Base-by-base conservation (phyloP, 768 basidiomycete species). In the Suillus discolor region DNA sequence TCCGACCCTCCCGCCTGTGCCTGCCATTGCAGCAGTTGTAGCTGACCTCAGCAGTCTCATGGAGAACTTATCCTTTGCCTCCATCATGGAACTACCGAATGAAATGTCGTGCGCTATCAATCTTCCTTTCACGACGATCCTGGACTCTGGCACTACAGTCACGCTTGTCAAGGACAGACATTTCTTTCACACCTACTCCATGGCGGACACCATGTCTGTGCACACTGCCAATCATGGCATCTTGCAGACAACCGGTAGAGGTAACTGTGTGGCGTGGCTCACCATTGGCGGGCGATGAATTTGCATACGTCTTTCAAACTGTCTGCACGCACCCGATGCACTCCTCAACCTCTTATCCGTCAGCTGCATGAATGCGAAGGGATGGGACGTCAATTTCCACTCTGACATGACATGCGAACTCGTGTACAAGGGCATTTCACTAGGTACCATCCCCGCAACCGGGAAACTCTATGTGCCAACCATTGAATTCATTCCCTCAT, bases 401-500 rank as follows among this genome's bases (percentile, higher is more conserved):
- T 2, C 25, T 0, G 4, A 51, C 15, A 51, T 51, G 47, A 49
- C 23, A 0, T 49, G 47, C 5, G 13, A 49, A 1, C 13, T 49
- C 1, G 6, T 5, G 1, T 49, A 13, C 13, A 13, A 23, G 1
- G 4, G 23, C 0, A 6, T 2, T 6, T 2, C 1, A 1, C 25
- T 53, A 2, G 16, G 51, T 0, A 8, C 0, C 1, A 53, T 53
- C 0, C 51, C 51, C 0, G 8, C 51, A 0, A 53, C 25, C 0
- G 51, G 51, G 0, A 53, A 51, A 0, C 45, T 47, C 0, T 49
- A 49, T 23, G 23, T 11, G 0, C 45, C 9, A 0, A 2, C 9
- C 1, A 4, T 45, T 4, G 4, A 45, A 1, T 45, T 45, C 9
- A 11, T 49, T 8, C 38, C 31, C 1, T 31, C 6, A 1, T 45